phyloP scores from a whole-genome alignment of 2,329 filamentous ascomycete species.

The Calonectria henricotiae region DNA sequence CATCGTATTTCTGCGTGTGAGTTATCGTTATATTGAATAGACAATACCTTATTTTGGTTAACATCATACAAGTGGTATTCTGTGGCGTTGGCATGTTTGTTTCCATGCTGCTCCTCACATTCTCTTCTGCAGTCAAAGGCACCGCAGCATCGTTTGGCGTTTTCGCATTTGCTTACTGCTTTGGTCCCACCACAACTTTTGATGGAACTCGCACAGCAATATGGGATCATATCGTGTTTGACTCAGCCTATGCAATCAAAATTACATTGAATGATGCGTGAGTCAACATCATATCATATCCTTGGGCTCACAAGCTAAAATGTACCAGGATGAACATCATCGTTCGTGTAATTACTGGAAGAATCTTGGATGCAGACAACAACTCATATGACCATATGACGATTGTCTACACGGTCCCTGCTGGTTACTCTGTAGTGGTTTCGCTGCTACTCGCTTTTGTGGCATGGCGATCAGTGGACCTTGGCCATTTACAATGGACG shows the following conservation, averaged over 20 bases:
- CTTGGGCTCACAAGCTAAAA: background rate
- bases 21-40: background rate
- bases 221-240: slow-evolving; percentile 73
- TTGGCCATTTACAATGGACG: slow-evolving; percentile 71
- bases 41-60: background rate
- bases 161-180: slow-evolving; percentile 69
- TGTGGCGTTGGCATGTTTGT: slow-evolving; percentile 64
- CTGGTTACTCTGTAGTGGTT: background rate
- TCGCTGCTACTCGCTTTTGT: slow-evolving; percentile 1
- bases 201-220: slow-evolving; percentile 74
- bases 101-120: slow-evolving; percentile 70
- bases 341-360: slow-evolving; percentile 10
- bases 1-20: slow-evolving; percentile 67
- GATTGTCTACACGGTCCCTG: background rate
- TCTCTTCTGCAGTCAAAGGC: slow-evolving; percentile 64
- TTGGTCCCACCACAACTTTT: slow-evolving; percentile 73
- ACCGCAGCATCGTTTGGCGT: slow-evolving; percentile 73
- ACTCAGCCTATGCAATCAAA: slow-evolving; percentile 73
- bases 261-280: slow-evolving; percentile 71
- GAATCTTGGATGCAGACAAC: slow-evolving; percentile 8
- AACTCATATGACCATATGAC: slow-evolving; percentile 8
- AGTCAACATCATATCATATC: background rate
- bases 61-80: background rate
- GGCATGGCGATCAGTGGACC: slow-evolving; percentile 52
- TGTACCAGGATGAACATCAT: slow-evolving; percentile 8